A percentile compares a stretch with the other conserved stretches of the same genome.
Evolutionary conservation across 257 asterid species (phyloP).

Genomic region (Salvia rosmarinus): DNA sequence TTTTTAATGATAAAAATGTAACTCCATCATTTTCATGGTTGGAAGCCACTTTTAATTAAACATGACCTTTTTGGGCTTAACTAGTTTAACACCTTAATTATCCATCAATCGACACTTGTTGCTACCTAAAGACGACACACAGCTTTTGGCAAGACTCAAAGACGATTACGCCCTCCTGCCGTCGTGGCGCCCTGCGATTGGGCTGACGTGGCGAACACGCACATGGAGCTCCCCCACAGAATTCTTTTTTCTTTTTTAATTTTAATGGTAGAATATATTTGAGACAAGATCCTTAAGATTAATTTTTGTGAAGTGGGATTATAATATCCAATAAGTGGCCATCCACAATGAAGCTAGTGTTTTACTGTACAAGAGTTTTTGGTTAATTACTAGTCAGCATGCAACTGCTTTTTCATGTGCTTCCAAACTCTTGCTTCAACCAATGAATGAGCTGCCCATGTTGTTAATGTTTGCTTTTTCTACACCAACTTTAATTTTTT

Average conservation of each 20-base stretch:
- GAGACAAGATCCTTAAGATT: neutral
- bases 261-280: constrained; percentile 1
- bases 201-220: constrained; percentile 17
- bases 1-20: neutral
- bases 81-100: neutral
- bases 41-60: constrained; percentile 36
- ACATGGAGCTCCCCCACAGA: constrained; percentile 6
- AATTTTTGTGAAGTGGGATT: neutral
- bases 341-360: constrained; percentile 31
- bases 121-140: constrained; percentile 44
- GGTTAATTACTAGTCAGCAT: constrained; percentile 41
- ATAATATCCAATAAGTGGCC: constrained; percentile 43
- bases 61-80: neutral
- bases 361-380: too few species aligned
- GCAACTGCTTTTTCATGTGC: constrained; percentile 48
- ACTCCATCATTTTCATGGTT: constrained; percentile 14
- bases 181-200: constrained; percentile 16
- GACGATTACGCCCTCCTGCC: constrained; percentile 25
- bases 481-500: neutral
- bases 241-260: too few species aligned
- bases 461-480: constrained; percentile 30
- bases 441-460: constrained; percentile 51
- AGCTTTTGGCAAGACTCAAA: constrained; percentile 33
- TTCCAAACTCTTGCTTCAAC: constrained; percentile 41
- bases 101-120: constrained; percentile 25